Base-by-base conservation (phyloP, 2,329 filamentous ascomycete species). In the Pseudogymnoascus sp. region DNA sequence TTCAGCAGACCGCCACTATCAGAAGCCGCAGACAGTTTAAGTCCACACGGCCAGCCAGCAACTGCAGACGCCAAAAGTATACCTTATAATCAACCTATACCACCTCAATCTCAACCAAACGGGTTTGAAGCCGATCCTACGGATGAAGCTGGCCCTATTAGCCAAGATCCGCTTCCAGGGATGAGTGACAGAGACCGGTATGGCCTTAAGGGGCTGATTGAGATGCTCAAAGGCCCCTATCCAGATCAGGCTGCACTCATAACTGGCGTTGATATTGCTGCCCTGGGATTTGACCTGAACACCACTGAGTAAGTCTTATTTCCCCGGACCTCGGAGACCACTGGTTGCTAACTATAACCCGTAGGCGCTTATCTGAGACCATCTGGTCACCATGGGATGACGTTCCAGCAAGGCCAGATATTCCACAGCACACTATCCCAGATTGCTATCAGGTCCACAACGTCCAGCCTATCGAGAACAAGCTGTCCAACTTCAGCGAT, bases 391-490 rank as follows among this genome's bases (percentile, higher is more conserved):
- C 86, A 21, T 85, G 84, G 70, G 84, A 86, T 67, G 82, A 85
- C 62, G 70, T 76, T n/a, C 79, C 83, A 28, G 82, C 85, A 11
- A 78, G 82, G 66, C 83, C 84, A 38, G 78, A 81, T 3, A 77
- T 86, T 33, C 80, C 81, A 21, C 82, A 81, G 63, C 84, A 82
- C 66, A 79, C 78, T 11, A 74, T 88, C 31, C 85, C 85, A 0
- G 85, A 88, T 53, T 88, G 85, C 73, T 88, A 88, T 70, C 82
- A 80, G 62, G 85, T 88, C 35, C 84, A 80, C 65, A 88, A 88
- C 65, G 84, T 87, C 25, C 84, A 86, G 67, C 79, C 83, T 2
- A 81, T 88, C 61, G 84, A 87, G 65, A 84, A 79, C 68, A 88
- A 88, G 73, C 85, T 88, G 59, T 78, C 78, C 42, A 86, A 81